Evolutionary conservation across 345 rosid species (phyloP), one percentile per base, ranked within the genome.

Genomic region (Boechera stricta): DNA sequence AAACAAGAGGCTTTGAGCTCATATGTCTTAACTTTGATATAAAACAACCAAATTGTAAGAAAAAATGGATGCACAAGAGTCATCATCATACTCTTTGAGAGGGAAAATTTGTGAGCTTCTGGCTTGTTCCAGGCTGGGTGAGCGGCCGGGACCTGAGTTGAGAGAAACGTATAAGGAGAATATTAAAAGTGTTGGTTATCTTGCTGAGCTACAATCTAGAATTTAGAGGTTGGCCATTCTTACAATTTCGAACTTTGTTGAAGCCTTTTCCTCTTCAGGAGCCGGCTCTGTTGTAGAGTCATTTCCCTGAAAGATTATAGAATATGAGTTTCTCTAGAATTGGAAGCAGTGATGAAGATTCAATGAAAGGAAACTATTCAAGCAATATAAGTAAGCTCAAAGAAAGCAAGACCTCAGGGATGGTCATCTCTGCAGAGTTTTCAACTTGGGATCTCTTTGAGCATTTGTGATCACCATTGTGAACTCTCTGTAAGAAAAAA

Each of bases 391-490:
- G 26, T 64, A 38, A 45, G 11, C 49, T 56, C 26, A 35, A 67
- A 57, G 59, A 11, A 71, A 75, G 57, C 4, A 36, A 56, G 45
- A 88, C 91, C 91, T 91, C 93, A 26, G 78, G 32, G 58, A 80
- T 85, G 63, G 83, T 82, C 70, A 86, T 82, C 80, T 84, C 93
- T 31, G 64, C 86, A 64, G 71, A 1, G 44, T 61, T 66, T 49
- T 77, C 73, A 71, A 74, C 29, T 54, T n/a, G 74, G 7, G 75
- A 15, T 71, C 54, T 82, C 53, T 81, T 88, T 59, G 81, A 24
- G 76, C 96, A 89, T 81, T 87, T 85, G 71, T 90, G 95, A 10
- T 80, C 90, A 16, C 97, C 95, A 74, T 83, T 85, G 56, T 84
- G 85, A 84, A 93, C 88, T 84, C 82, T 87, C 98, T 93, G 77